Base-by-base conservation (phyloP, 1,284 basidiomycete genomes). In the Cryptococcus wingfieldii region DNA sequence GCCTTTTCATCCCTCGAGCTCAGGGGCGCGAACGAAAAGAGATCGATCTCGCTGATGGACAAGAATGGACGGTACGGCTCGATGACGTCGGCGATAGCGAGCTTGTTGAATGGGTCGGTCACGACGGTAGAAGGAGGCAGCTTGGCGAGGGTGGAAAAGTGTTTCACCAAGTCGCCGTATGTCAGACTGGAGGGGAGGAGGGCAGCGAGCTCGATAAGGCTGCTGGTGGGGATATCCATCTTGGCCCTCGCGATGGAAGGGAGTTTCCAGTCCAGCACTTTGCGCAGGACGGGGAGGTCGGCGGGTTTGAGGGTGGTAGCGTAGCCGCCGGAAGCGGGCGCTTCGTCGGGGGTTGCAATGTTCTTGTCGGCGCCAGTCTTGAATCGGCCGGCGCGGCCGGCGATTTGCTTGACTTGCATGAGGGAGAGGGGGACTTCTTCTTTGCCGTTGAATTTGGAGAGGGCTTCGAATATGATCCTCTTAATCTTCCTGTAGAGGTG, bases 381-480 rank as follows among this genome's bases (percentile, higher is more conserved):
- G 74, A 85, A 99, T 1, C 96, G 86, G 4, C 95, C 95, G 0
- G 96, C 96, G 46, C 96, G 84, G 5, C 95, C 95, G 0, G 90
- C 94, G 50, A 98, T 98, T 75, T 98, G 95, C 74, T 98, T 98
- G 75, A 91, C 85, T 69, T 91, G 88, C 0, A 91, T 90, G 2
- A 84, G 76, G 0, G 87, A 84, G 2, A 98, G 80, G 0, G 79
- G 76, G 0, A 80, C 75, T 14, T 82, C 78, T 6, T 74, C 65
- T 28, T 71, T 75, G 12, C 89, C 89, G 63, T 90, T 82, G 64
- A 79, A 90, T 72, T 97, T 97, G 49, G 77, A 67, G n/a, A 91
- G 77, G 0, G 81, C 76, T 59, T 89, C 84, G 64, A 98, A 96
- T 38, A 98, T 82, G 65, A 98, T 82, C 2, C 95, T 87, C 59